These are phyloP conservation scores for Dunaliella primolecta DNA, from an alignment of 139 green algal species.

Conservation along the genomic window DNA sequence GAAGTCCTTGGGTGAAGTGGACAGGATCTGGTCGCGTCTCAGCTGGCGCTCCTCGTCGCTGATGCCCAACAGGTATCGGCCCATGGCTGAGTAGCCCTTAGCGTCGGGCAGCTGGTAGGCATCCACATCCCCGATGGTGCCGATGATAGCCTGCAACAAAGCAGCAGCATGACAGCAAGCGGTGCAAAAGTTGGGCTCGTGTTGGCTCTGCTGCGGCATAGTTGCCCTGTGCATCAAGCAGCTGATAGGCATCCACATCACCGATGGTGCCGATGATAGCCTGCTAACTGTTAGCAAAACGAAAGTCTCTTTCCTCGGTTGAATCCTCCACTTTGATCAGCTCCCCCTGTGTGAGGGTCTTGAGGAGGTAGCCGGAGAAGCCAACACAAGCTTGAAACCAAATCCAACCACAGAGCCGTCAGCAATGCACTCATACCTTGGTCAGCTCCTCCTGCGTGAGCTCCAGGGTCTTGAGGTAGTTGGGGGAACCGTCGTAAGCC, in stretches of 20 bases:
- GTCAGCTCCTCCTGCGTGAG: conserved; percentile 81
- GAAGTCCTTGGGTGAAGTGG: conserved; percentile 80
- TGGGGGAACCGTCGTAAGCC: conserved; percentile 80
- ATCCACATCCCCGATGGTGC: conserved; percentile 93
- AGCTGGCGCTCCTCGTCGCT: conserved; percentile 92
- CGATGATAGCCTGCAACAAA: conserved; percentile 77
- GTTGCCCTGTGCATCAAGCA: conserved; percentile 49
- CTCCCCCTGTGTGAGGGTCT: no score
- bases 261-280: conserved; percentile 95
- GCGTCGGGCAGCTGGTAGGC: conserved; percentile 41
- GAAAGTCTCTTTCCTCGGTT: no score
- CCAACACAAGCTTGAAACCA: no score
- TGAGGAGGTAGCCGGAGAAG: no score
- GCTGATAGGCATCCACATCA: conserved; percentile 78
- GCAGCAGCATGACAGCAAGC: neutral
- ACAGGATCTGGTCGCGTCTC: conserved; percentile 84
- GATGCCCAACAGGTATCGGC: conserved; percentile 89
- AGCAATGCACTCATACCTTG: conserved; percentile 59
- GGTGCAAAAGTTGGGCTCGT: neutral
- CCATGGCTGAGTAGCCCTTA: conserved; percentile 63
- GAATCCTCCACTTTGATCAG: no score
- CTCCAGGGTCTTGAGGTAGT: conserved; percentile 79
- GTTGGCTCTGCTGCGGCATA: no score
- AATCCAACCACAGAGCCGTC: no score
- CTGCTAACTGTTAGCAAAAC: no score